Evolutionary conservation across 176 grass and related monocot species (phyloP).

Genomic region (Oryza brachyantha): DNA sequence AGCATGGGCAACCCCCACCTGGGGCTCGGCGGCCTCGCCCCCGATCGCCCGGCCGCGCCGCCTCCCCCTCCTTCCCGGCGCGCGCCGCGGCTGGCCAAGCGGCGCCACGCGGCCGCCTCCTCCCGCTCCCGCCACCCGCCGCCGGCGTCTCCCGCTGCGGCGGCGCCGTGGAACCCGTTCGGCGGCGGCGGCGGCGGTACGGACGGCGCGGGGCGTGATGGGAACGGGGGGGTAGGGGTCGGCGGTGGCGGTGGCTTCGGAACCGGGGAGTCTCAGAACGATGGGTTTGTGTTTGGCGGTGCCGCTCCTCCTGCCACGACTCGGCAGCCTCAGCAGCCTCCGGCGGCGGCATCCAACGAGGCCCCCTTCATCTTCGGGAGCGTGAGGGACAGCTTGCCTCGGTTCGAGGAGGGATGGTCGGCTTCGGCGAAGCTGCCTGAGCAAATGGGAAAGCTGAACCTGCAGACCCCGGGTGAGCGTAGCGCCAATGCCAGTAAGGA

Average conservation of each 20-base stretch:
- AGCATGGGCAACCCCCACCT: constrained; percentile 41
- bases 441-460: constrained; percentile 57
- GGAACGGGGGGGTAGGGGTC: background rate
- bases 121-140: constrained; percentile 22
- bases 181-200: constrained; percentile 19
- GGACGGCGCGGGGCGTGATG: background rate
- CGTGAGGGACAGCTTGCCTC: constrained; percentile 41
- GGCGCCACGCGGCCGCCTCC: constrained; percentile 25
- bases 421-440: constrained; percentile 37
- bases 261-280: background rate
- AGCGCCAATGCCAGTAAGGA: background rate
- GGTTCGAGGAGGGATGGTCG: constrained; percentile 26
- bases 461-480: constrained; percentile 22
- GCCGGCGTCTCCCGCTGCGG: background rate
- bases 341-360: background rate
- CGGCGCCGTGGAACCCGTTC: constrained; percentile 49
- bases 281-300: constrained; percentile 39
- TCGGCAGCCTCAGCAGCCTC: constrained; percentile 2
- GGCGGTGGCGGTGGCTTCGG: background rate
- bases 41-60: background rate
- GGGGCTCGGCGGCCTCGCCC: constrained; percentile 37
- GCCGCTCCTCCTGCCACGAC: constrained; percentile 5
- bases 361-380: constrained; percentile 41
- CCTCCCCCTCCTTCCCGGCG: background rate
- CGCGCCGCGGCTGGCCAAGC: constrained; percentile 37